These are phyloP conservation scores for Paraglomus brasilianum DNA, from an alignment of 192 early-diverging fungal genomes.

Conservation along the genomic window DNA sequence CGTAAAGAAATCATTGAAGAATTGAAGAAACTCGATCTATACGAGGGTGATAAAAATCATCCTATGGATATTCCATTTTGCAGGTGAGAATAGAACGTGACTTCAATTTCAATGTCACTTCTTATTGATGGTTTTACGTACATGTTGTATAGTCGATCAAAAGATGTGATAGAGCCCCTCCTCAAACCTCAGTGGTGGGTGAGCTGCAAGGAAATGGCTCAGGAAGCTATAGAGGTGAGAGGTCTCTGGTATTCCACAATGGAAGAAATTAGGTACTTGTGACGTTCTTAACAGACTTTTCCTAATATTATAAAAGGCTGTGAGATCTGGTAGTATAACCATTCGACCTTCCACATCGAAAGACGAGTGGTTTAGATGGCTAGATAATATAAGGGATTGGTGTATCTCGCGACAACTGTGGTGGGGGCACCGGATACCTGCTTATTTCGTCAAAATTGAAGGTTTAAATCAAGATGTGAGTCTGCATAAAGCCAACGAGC, in stretches of 20 bases:
- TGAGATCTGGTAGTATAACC: conserved; percentile 73
- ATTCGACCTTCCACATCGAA: conserved; percentile 85
- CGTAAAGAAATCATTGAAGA: conserved; percentile 84
- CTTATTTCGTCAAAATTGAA: conserved; percentile 87
- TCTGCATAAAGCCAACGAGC: not conserved
- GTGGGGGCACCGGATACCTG: conserved; percentile 98
- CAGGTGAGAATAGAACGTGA: conserved; percentile 37
- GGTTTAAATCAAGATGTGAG: conserved; percentile 53
- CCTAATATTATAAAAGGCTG: conserved; percentile 47
- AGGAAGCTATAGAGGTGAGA: conserved; percentile 62
- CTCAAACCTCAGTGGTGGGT: conserved; percentile 99
- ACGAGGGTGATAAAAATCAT: conserved; percentile 81
- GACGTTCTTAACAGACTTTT: not conserved
- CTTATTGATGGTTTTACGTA: not conserved
- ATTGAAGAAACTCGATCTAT: conserved; percentile 87
- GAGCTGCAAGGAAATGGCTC: conserved; percentile 84
- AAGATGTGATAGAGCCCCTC: conserved; percentile 94
- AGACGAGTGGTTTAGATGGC: conserved; percentile 95
- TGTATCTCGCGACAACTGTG: conserved; percentile 98
- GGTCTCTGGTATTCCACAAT: not conserved
- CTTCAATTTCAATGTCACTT: not conserved
- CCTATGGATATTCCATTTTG: conserved; percentile 94
- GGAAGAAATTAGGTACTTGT: not conserved
- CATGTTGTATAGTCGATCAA: conserved; percentile 56
- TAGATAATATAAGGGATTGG: conserved; percentile 96